Conservation (phyloP, 768 basidiomycete species). For the Porpolomopsis calyptriformis region DNA sequence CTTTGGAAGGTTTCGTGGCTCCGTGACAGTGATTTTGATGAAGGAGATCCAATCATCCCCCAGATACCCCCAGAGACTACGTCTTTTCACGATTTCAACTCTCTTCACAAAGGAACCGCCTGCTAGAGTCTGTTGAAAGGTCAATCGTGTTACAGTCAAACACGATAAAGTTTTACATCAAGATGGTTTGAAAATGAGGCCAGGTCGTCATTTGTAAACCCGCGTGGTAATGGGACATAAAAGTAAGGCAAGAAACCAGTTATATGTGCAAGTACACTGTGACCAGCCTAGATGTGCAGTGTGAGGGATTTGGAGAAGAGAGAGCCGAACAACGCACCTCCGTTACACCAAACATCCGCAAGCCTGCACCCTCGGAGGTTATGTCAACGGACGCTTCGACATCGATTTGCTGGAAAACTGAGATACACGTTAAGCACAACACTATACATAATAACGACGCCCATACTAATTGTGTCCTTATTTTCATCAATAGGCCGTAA, state of each 20-base stretch:
- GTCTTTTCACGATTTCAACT: conserved; percentile 52
- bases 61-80: conserved; percentile 78
- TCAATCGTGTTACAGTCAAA: not conserved
- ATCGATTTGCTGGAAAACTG: conserved; percentile 96
- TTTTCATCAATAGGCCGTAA: conserved; percentile 46
- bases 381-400: conserved; percentile 54
- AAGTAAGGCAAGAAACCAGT: conserved; percentile 87
- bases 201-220: conserved; percentile 62
- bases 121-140: conserved; percentile 21
- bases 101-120: conserved; percentile 32
- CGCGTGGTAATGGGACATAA: conserved; percentile 79
- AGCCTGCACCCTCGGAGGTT: conserved; percentile 29
- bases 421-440: not conserved
- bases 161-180: conserved; percentile 45
- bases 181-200: conserved; percentile 54
- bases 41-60: conserved; percentile 76
- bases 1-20: conserved; percentile 73
- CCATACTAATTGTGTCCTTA: conserved; percentile 58
- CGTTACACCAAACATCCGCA: conserved; percentile 86
- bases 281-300: conserved; percentile 45
- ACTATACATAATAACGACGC: not conserved
- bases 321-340: conserved; percentile 36
- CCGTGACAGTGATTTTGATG: conserved; percentile 69
- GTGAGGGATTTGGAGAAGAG: not conserved
- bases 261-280: conserved; percentile 82